These are phyloP conservation scores for Lactuca saligna DNA, from an alignment of 129 eudicot genomes.

Conservation along the genomic window DNA sequence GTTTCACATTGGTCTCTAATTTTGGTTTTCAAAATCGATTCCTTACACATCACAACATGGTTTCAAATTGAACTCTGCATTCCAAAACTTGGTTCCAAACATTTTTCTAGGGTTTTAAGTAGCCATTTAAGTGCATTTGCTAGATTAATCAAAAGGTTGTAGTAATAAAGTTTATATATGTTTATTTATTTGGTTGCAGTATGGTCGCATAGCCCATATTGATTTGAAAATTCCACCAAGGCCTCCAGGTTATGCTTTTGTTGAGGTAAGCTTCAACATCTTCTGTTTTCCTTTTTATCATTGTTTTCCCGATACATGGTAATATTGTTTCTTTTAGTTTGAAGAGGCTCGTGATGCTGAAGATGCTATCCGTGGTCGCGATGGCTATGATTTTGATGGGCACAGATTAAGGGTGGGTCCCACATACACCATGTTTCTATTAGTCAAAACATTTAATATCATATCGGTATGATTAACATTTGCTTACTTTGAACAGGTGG, in stretches of 20 bases:
- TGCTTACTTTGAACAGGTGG: conserved; percentile 44
- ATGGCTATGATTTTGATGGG: conserved; percentile 90
- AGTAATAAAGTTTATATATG: background rate
- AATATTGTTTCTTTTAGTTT: conserved; percentile 39
- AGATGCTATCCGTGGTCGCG: conserved; percentile 89
- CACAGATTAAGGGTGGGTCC: conserved; percentile 72
- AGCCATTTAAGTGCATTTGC: background rate
- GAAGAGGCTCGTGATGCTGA: conserved; percentile 93
- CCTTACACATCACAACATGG: background rate
- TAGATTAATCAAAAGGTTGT: background rate
- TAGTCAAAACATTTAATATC: conserved; percentile 3
- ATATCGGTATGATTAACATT: background rate
- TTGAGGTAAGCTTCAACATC: conserved; percentile 60
- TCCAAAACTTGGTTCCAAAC: background rate
- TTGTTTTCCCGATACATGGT: background rate
- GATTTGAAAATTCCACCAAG: conserved; percentile 90
- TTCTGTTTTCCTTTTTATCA: background rate
- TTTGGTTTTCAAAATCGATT: background rate
- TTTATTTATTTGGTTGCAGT: conserved; percentile 46
- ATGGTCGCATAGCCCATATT: conserved; percentile 78
- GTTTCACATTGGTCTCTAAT: background rate
- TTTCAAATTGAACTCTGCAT: background rate
- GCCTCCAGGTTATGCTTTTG: conserved; percentile 92
- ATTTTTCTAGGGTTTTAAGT: background rate
- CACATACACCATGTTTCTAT: background rate